Percentiles rank a stretch among this genome's conserved stretches.
Conservation (phyloP, 2,329 filamentous ascomycete genomes). For the Xylaria polymorpha region DNA sequence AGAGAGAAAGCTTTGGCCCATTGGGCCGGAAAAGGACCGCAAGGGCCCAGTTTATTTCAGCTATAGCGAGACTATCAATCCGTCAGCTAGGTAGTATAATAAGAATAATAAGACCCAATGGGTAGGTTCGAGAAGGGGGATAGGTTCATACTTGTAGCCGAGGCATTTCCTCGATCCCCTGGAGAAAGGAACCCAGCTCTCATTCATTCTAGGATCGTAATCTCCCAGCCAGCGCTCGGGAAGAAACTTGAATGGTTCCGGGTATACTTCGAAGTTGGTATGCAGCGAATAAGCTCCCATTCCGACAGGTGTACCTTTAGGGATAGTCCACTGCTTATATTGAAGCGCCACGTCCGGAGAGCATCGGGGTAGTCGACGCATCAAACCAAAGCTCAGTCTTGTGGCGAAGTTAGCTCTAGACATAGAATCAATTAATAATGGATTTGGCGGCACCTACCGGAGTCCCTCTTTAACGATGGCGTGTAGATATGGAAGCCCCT, state of each 20-base stretch:
- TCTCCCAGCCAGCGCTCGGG: background rate
- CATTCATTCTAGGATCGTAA: background rate
- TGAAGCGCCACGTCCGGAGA: background rate
- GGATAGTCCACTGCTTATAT: conserved; percentile 13
- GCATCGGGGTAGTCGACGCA: background rate
- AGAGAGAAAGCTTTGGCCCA: background rate
- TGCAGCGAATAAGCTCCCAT: background rate
- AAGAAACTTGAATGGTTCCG: background rate
- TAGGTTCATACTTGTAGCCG: background rate
- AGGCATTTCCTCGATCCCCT: background rate
- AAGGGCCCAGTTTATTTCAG: conserved; percentile 12
- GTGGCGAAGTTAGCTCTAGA: background rate
- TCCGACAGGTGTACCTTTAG: background rate
- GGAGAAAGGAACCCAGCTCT: background rate
- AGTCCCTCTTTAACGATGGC: conserved; percentile 4
- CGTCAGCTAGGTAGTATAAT: background rate
- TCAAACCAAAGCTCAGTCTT: background rate
- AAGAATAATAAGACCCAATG: background rate
- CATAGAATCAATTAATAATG: background rate
- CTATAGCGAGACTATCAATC: background rate
- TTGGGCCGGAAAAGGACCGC: conserved; percentile 7
- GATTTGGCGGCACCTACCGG: too few relatives aligned
- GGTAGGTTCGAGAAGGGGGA: background rate
- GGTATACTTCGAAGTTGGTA: background rate
- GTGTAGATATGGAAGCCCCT: background rate